phyloP scores from a whole-genome alignment of 495 filamentous ascomycete genomes.

The Patellaria atrata region DNA sequence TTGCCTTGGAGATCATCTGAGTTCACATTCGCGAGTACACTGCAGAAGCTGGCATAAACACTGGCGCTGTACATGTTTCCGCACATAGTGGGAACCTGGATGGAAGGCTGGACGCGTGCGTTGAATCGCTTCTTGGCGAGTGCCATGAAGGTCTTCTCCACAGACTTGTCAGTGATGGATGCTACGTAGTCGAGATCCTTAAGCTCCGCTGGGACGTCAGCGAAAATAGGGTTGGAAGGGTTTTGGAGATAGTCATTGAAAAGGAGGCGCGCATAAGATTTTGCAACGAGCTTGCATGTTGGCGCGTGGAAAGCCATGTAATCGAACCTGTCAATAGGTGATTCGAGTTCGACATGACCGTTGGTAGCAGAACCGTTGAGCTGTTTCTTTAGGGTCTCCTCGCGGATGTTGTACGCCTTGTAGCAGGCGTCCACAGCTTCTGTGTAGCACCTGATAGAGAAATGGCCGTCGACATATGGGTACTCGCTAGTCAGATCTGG shows the following conservation, averaged over 20 bases:
- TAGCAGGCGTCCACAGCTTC: constrained; percentile 93
- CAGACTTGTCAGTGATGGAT: constrained; percentile 78
- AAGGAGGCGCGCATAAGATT: constrained; percentile 85
- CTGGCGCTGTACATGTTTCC: constrained; percentile 99
- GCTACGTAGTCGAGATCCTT: constrained; percentile 70
- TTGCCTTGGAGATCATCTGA: constrained; percentile 63
- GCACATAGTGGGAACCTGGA: constrained; percentile 82
- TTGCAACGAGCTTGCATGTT: constrained; percentile 93
- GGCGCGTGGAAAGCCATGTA: constrained; percentile 92
- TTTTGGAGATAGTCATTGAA: constrained; percentile 91
- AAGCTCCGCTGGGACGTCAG: constrained; percentile 73
- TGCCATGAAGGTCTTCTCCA: constrained; percentile 94
- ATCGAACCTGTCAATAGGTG: constrained; percentile 82
- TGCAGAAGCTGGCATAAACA: constrained; percentile 75
- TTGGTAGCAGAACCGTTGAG: constrained; percentile 27
- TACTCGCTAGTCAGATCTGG: constrained; percentile 96
- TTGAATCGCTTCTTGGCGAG: constrained; percentile 93
- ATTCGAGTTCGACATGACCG: constrained; percentile 34
- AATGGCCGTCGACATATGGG: constrained; percentile 91
- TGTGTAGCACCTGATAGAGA: constrained; percentile 88
- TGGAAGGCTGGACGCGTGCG: constrained; percentile 69
- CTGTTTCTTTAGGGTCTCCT: constrained; percentile 48
- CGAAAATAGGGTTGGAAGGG: constrained; percentile 64
- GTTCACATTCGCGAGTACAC: constrained; percentile 57
- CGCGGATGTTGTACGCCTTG: constrained; percentile 82